phyloP scores from a whole-genome alignment of 225 moss, liverwort and hornwort species.

The Marchantia polymorpha region DNA sequence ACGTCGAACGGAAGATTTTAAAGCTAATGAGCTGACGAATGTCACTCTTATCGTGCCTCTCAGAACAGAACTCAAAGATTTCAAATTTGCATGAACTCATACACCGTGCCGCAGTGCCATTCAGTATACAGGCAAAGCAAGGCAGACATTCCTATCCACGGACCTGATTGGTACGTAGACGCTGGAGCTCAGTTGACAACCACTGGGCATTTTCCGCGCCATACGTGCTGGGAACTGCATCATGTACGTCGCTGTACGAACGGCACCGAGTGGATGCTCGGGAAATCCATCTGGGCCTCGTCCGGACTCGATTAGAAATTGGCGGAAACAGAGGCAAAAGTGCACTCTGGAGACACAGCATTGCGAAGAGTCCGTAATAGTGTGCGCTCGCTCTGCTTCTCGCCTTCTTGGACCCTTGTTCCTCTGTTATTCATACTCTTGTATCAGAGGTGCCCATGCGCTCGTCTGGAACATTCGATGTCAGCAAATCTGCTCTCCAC shows the following conservation, averaged over 20 bases:
- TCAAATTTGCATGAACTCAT: no score
- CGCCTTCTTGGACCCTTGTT: no score
- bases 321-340: background rate
- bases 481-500: no score
- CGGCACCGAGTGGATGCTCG: background rate
- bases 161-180: slow-evolving; percentile 75
- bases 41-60: no score
- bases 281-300: background rate
- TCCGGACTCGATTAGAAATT: background rate
- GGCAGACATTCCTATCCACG: background rate
- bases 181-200: slow-evolving; percentile 78
- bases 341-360: background rate
- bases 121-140: background rate
- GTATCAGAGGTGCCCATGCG: no score
- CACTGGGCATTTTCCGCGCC: slow-evolving; percentile 60
- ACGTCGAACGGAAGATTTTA: no score
- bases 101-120: no score
- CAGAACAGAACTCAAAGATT: no score
- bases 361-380: background rate
- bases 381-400: no score
- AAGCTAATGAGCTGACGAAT: no score
- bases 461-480: no score
- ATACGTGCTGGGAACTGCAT: slow-evolving; percentile 31
- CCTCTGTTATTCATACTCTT: no score
- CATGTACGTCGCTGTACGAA: background rate